These are phyloP conservation scores for Colletotrichum brevisporum DNA, from an alignment of 2,329 filamentous ascomycete species.

Conservation along the genomic window DNA sequence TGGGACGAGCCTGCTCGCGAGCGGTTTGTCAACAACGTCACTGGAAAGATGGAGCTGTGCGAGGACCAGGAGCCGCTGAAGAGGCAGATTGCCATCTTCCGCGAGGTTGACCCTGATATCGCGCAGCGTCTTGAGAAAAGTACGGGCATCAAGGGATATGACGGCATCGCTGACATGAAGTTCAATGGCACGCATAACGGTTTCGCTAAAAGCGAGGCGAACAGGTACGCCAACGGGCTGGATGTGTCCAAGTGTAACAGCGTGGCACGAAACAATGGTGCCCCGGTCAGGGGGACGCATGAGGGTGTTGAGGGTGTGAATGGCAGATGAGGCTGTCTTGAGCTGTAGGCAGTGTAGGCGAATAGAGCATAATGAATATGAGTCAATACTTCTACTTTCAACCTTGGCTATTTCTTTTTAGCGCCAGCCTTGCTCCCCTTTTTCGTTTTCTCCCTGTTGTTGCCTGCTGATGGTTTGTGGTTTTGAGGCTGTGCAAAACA, in stretches of 20 bases:
- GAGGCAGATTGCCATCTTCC: constrained; percentile 75
- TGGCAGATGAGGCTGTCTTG: too few relatives aligned
- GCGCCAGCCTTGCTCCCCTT: neutral
- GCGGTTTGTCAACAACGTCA: constrained; percentile 72
- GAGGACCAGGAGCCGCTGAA: constrained; percentile 72
- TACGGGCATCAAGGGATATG: constrained; percentile 72
- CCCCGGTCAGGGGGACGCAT: constrained; percentile 15
- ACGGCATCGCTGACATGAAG: constrained; percentile 65
- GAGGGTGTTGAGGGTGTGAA: neutral
- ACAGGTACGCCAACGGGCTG: constrained; percentile 66
- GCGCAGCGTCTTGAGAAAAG: constrained; percentile 73
- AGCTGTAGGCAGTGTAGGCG: neutral
- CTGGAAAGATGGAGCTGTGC: constrained; percentile 73
- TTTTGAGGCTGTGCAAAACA: constrained; percentile 18
- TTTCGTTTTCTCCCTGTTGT: neutral
- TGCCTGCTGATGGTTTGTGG: constrained; percentile 3
- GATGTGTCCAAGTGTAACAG: constrained; percentile 27
- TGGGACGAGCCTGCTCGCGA: constrained; percentile 71
- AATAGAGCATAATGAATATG: neutral
- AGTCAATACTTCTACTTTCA: neutral
- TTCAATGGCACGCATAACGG: constrained; percentile 76
- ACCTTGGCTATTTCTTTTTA: neutral
- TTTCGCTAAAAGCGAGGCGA: constrained; percentile 64
- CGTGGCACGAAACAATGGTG: constrained; percentile 22
- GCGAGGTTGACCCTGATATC: constrained; percentile 72